Conservation (phyloP, 163 green algal genomes). For the Chlorella variabilis region DNA sequence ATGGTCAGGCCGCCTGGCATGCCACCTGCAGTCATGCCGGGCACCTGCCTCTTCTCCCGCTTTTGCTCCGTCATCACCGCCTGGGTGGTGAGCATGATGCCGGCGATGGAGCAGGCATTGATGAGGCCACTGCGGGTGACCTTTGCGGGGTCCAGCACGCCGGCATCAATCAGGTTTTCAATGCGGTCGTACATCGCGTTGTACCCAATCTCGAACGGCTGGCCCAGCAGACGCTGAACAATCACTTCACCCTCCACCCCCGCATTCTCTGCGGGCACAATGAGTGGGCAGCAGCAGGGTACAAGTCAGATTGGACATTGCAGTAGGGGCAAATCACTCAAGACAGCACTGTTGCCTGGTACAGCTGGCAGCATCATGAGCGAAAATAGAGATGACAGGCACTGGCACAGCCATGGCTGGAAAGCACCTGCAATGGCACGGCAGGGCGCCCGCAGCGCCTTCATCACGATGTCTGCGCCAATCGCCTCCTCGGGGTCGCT, state of each 20-base stretch:
- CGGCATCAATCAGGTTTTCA: conserved; percentile 86
- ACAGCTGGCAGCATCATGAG: too few species aligned
- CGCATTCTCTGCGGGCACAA: conserved; percentile 80
- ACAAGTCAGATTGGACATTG: too few species aligned
- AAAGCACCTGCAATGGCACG: conserved; percentile 87
- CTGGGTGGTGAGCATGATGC: conserved; percentile 99
- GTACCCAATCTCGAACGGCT: conserved; percentile 94
- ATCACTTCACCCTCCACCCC: conserved; percentile 99
- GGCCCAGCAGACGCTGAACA: conserved; percentile 89
- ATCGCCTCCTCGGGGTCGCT: conserved; percentile 86
- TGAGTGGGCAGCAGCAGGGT: not conserved
- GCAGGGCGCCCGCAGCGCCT: conserved; percentile 74
- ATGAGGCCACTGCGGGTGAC: conserved; percentile 91
- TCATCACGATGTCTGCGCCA: conserved; percentile 95
- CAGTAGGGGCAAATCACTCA: too few species aligned
- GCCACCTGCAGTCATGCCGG: conserved; percentile 62
- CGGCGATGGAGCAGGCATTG: conserved; percentile 95
- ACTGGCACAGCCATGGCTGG: too few species aligned
- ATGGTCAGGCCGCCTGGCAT: conserved; percentile 89
- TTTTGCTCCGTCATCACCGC: conserved; percentile 89
- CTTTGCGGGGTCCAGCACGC: conserved; percentile 99
- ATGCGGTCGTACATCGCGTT: conserved; percentile 97
- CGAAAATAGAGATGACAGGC: too few species aligned
- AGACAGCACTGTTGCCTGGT: too few species aligned
- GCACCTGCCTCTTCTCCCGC: conserved; percentile 24